These are phyloP conservation scores for Mrakia frigida DNA, from an alignment of 768 basidiomycete genomes.

Conservation along the genomic window DNA sequence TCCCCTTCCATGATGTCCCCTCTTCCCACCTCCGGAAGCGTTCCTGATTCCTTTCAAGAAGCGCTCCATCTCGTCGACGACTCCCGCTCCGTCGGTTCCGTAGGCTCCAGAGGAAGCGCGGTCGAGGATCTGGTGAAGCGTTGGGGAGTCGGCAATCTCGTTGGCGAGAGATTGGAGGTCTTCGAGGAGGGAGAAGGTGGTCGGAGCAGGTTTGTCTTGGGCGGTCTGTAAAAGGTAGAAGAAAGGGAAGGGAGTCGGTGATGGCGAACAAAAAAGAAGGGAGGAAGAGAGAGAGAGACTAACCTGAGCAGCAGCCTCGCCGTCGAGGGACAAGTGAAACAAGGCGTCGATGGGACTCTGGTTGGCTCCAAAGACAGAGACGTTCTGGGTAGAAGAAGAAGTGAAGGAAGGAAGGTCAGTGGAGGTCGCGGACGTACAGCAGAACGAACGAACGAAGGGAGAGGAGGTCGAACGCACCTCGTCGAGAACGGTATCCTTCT, in stretches of 20 bases:
- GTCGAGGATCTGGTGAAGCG: not conserved
- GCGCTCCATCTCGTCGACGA: not conserved
- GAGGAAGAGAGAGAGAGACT: not conserved
- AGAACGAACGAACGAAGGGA: too few species aligned
- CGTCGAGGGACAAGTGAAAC: not conserved
- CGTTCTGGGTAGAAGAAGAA: not conserved
- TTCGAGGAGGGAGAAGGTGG: not conserved
- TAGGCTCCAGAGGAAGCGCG: not conserved
- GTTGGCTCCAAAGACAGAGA: not conserved
- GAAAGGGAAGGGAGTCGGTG: not conserved
- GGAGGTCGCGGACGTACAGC: not conserved
- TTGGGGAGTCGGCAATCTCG: not conserved
- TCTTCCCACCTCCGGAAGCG: not conserved
- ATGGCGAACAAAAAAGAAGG: not conserved
- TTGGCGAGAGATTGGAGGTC: constrained; percentile 1
- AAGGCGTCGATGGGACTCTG: not conserved
- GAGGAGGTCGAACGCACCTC: not conserved
- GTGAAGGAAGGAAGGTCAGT: not conserved
- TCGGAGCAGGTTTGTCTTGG: not conserved
- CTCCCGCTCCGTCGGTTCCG: not conserved
- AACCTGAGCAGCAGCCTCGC: not conserved
- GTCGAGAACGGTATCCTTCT: not conserved
- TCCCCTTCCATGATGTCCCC: not conserved
- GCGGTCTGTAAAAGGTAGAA: not conserved
- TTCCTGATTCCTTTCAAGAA: not conserved